Evolutionary conservation across 2,329 filamentous ascomycete species (phyloP).

Genomic region (Akanthomyces muscarius): DNA sequence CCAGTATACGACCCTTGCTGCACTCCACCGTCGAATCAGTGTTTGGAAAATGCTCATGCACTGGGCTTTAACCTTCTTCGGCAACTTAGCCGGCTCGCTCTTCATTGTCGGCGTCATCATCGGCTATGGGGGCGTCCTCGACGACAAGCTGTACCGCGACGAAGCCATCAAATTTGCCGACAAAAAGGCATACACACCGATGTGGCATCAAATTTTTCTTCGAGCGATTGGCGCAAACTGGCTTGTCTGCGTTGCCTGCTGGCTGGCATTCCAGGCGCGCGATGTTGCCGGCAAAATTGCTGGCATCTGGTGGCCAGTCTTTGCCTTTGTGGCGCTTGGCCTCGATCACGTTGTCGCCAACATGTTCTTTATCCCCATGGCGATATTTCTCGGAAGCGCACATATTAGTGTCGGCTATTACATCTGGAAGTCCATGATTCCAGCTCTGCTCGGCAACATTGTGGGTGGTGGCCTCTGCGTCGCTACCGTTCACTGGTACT

Average conservation of each 20-base stretch:
- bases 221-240: conserved; percentile 51
- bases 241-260: conserved; percentile 52
- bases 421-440: conserved; percentile 53
- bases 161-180: conserved; percentile 42
- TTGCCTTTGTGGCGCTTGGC: conserved; percentile 47
- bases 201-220: conserved; percentile 50
- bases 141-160: conserved; percentile 37
- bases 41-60: conserved; percentile 20
- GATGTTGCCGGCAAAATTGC: conserved; percentile 49
- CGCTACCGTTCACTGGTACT: conserved; percentile 31
- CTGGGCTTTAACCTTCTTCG: conserved; percentile 43
- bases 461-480: conserved; percentile 48
- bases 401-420: conserved; percentile 44
- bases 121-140: conserved; percentile 45
- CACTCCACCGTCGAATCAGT: conserved; percentile 18
- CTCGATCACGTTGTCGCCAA: conserved; percentile 55
- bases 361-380: conserved; percentile 49
- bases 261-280: conserved; percentile 41
- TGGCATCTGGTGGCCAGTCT: conserved; percentile 52
- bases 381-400: conserved; percentile 43
- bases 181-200: conserved; percentile 43
- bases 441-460: conserved; percentile 47
- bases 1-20: conserved; percentile 22
- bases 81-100: conserved; percentile 43
- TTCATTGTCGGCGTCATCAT: conserved; percentile 45